Evolutionary conservation across 495 filamentous ascomycete genomes (phyloP).

Genomic region (Podospora fimiseda): DNA sequence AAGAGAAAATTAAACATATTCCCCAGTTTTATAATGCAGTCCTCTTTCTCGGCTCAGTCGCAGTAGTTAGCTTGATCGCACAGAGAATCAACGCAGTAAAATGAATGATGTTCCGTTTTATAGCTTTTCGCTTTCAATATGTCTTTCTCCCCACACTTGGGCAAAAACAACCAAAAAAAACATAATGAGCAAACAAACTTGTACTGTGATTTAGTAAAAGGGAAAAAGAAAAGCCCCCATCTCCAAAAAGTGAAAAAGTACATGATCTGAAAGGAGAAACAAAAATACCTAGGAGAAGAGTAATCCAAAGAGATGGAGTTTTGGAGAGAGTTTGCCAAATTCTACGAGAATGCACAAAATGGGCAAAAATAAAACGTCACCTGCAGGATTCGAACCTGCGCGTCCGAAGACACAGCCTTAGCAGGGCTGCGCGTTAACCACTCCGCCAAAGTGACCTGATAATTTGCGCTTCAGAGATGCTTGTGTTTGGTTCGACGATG

Average conservation of each 20-base stretch:
- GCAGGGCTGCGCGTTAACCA: conserved; percentile 30
- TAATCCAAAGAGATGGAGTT: too few relatives aligned
- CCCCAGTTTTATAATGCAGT: conserved; percentile 99
- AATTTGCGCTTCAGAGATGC: too few relatives aligned
- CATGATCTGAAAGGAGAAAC: too few relatives aligned
- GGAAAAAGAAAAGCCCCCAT: background rate
- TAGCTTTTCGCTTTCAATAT: background rate
- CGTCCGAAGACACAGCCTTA: conserved; percentile 28
- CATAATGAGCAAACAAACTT: background rate
- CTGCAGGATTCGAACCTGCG: conserved; percentile 30
- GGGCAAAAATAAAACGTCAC: conserved; percentile 12
- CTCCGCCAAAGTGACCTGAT: conserved; percentile 26
- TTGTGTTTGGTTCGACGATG: background rate
- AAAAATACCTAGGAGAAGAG: too few relatives aligned
- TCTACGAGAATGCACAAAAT: background rate
- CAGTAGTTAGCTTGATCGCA: conserved; percentile 83
- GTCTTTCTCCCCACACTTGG: background rate
- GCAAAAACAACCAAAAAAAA: background rate
- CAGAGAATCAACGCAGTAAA: conserved; percentile 54
- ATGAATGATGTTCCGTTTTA: conserved; percentile 15
- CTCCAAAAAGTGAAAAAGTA: too few relatives aligned
- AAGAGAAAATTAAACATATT: too few relatives aligned
- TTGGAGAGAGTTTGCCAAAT: too few relatives aligned
- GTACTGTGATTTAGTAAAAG: background rate
- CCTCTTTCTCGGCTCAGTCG: conserved; percentile 89